These are phyloP conservation scores for Colletotrichum cereale DNA, from an alignment of 2,329 filamentous ascomycete genomes.

Conservation along the genomic window DNA sequence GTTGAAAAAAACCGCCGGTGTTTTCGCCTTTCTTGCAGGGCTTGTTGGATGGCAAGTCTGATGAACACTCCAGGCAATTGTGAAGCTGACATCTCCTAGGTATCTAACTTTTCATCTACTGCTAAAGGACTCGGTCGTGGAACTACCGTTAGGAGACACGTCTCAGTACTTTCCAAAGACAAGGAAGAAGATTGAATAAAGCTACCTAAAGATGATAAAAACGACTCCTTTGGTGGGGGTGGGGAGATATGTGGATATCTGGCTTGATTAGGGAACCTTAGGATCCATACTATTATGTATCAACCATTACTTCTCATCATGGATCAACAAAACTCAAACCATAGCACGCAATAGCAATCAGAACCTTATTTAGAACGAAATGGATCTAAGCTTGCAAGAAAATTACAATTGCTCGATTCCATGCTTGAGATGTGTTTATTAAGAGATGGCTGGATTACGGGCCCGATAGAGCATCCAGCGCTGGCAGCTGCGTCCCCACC, in stretches of 20 bases:
- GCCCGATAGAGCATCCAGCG: too few species aligned
- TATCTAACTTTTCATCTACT: slow-evolving; percentile 45
- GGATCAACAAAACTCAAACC: not conserved
- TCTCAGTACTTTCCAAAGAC: slow-evolving; percentile 44
- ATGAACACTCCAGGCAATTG: rapidly evolving
- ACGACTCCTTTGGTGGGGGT: too few species aligned
- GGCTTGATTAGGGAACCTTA: not conserved
- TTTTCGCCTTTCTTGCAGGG: slow-evolving; percentile 45
- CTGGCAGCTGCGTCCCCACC: too few species aligned
- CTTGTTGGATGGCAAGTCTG: slow-evolving; percentile 45
- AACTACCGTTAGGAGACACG: slow-evolving; percentile 45
- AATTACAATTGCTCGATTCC: not conserved
- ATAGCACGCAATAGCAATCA: not conserved
- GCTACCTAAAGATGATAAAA: not conserved
- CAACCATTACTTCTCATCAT: not conserved
- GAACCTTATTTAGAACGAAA: not conserved
- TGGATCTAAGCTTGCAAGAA: not conserved
- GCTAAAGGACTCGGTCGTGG: slow-evolving; percentile 43
- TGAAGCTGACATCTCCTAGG: slow-evolving; percentile 32
- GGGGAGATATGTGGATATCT: not conserved
- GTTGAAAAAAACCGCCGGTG: slow-evolving; percentile 45
- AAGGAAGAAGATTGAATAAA: slow-evolving; percentile 16
- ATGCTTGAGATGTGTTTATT: not conserved
- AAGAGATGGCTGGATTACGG: not conserved
- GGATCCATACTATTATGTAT: too few species aligned